Base-by-base conservation (phyloP, 169 alveolate species). In the Cryptosporidium tyzzeri region DNA sequence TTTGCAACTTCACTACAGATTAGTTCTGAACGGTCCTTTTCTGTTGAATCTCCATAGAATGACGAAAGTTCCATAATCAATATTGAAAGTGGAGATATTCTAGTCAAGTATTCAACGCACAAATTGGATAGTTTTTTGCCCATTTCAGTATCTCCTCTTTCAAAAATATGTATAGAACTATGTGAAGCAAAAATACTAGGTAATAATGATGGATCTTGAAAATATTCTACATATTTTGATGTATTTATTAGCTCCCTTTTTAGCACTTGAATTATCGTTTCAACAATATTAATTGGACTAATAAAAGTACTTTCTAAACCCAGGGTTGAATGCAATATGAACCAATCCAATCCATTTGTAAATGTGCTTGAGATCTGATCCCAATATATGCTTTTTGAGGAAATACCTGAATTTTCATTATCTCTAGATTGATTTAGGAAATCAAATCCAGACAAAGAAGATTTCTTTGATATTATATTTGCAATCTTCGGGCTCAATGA, bases 311-410 rank as follows among this genome's bases (percentile, higher is more conserved):
- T 62, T 65, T 39, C 59, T 61, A 10, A 45, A 1, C n/a, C 16
- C 10, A 80, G 5, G 2, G 80, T n/a, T 21, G 89, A 59, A 31
- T 23, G 26, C 0, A 44, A n/a, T 23, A 59, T 31, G 39, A 80
- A 80, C 89, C 89, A 80, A 41, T 80, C 89, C 26, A 80, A 21
- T 16, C 89, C 89, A 80, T 80, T 80, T 6, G 89, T 80, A 59
- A 26, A 80, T 21, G 89, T 62, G 10, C 9, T 18, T 2, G 73
- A 37, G 5, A 80, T 61, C 18, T 80, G 89, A 0, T 45, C 29
- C 89, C 89, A 80, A 35, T 44, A 44, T 16, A 44, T 16, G 44
- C 89, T 80, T 44, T 80, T 39, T 29, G 23, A 18, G 55, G 50
- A 18, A 58, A 80, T 59, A 41, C 75, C 70, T n/a, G 55, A 53